Conservation (phyloP, 176 grass and related monocot genomes). For the Hyparrhenia diplandra region DNA sequence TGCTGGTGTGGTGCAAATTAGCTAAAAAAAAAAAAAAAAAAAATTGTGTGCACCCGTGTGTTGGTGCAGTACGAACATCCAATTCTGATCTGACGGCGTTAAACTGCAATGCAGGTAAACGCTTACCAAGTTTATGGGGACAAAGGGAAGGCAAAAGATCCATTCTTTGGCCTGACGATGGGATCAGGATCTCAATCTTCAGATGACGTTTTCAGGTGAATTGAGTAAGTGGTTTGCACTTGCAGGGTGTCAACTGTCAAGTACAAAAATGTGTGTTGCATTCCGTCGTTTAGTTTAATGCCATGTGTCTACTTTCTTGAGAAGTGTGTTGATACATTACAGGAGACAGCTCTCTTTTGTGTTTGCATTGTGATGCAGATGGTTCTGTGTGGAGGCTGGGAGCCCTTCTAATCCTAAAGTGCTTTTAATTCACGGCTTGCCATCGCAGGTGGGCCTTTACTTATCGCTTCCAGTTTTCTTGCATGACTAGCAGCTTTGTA, state of each 20-base stretch:
- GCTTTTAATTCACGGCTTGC: conserved; percentile 76
- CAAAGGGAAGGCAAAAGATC: conserved; percentile 86
- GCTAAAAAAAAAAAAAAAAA: no score
- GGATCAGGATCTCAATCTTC: conserved; percentile 57
- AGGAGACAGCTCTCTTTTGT: not conserved
- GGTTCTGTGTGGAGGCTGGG: conserved; percentile 78
- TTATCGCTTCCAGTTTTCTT: no score
- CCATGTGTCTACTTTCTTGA: conserved; percentile 6
- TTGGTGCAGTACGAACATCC: not conserved
- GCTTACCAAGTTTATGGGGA: conserved; percentile 68
- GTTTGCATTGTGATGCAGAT: conserved; percentile 44
- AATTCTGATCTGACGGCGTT: not conserved
- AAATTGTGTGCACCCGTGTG: no score
- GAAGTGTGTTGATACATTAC: not conserved
- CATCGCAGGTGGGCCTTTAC: conserved; percentile 51
- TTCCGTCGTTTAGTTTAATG: not conserved
- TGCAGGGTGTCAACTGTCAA: no score
- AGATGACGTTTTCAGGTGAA: conserved; percentile 76
- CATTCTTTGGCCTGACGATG: conserved; percentile 28
- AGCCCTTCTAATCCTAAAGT: conserved; percentile 60
- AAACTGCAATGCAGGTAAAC: conserved; percentile 43
- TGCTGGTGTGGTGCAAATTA: no score
- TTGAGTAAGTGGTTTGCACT: conserved; percentile 42
- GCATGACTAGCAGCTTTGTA: not conserved
- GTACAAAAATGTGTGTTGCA: no score